Conservation (phyloP, 208 protist genomes). For the Leishmania gerbilli region DNA sequence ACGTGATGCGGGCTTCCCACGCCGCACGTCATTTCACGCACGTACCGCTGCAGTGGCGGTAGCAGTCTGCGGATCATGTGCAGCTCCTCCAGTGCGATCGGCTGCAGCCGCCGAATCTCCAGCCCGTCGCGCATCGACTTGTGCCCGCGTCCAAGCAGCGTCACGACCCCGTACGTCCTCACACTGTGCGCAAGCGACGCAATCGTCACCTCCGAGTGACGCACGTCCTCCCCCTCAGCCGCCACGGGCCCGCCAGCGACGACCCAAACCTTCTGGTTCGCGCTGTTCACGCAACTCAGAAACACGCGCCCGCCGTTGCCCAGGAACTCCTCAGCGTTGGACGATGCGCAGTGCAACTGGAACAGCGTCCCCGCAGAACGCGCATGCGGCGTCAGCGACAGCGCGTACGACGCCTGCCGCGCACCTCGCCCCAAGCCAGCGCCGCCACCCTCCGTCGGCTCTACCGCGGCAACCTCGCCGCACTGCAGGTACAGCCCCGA, state of each 20-base stretch:
- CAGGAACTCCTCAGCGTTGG: conserved; percentile 29
- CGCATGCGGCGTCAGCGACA: conserved; percentile 35
- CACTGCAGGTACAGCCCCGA: conserved; percentile 47
- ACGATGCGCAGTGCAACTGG: conserved; percentile 30
- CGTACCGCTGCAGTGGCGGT: conserved; percentile 44
- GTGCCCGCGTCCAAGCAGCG: conserved; percentile 26
- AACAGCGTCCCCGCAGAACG: conserved; percentile 43
- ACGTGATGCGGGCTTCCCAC: conserved; percentile 33
- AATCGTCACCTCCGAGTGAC: conserved; percentile 29
- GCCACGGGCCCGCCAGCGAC: conserved; percentile 31
- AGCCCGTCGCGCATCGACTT: conserved; percentile 56
- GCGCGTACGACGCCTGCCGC: conserved; percentile 20
- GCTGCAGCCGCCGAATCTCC: conserved; percentile 40
- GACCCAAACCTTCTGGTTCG: conserved; percentile 39
- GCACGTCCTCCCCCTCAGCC: conserved; percentile 13
- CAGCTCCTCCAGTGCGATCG: conserved; percentile 44
- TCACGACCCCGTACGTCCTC: conserved; percentile 22
- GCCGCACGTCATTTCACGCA: conserved; percentile 30
- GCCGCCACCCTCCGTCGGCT: conserved; percentile 1
- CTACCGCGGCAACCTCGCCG: conserved; percentile 16
- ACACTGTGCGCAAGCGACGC: conserved; percentile 28
- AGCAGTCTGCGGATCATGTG: conserved; percentile 49
- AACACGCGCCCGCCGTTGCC: conserved; percentile 45
- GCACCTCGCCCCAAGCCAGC: neutral
- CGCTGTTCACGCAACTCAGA: conserved; percentile 35